Percentiles rank a stretch among this genome's conserved stretches.
These are phyloP conservation scores for Tricholoma furcatifolium DNA, from an alignment of 768 basidiomycete genomes.

Conservation along the genomic window DNA sequence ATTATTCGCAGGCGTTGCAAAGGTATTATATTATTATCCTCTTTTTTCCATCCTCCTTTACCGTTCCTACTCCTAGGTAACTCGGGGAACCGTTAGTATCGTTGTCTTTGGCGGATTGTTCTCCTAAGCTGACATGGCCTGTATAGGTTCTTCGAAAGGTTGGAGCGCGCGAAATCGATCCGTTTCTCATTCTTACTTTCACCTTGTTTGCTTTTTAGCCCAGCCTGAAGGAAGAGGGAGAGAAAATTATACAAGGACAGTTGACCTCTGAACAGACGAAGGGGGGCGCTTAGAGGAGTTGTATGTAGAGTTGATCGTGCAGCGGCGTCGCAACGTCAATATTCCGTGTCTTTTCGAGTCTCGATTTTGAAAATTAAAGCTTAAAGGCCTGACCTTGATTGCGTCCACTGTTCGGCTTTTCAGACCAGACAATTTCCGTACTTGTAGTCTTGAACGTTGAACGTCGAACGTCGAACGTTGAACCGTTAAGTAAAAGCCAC, in stretches of 20 bases:
- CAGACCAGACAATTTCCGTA: too few species aligned
- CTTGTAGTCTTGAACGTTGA: too few species aligned
- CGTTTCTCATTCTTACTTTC: background rate
- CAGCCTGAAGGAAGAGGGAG: slow-evolving; percentile 50
- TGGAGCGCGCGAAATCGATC: too few species aligned
- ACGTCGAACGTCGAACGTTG: too few species aligned
- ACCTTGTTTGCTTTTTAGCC: slow-evolving; percentile 20
- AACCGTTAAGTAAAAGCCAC: too few species aligned
- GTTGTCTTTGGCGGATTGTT: background rate
- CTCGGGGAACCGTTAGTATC: slow-evolving; percentile 41
- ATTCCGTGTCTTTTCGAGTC: too few species aligned
- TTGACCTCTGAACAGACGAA: slow-evolving; percentile 28
- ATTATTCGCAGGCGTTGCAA: slow-evolving; percentile 27
- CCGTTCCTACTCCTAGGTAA: slow-evolving; percentile 28
- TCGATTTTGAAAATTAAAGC: too few species aligned
- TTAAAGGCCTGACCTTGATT: too few species aligned
- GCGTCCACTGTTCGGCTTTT: too few species aligned
- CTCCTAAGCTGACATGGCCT: background rate
- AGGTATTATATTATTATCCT: slow-evolving; percentile 20
- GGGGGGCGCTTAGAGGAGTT: background rate
- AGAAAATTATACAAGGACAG: slow-evolving; percentile 52
- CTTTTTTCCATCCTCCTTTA: background rate
- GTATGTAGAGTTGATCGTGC: too few species aligned
- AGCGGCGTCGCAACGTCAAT: too few species aligned
- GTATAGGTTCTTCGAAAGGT: slow-evolving; percentile 35